Conservation (phyloP, 225 moss, liverwort and hornwort genomes). For the Marchantia paleacea region DNA sequence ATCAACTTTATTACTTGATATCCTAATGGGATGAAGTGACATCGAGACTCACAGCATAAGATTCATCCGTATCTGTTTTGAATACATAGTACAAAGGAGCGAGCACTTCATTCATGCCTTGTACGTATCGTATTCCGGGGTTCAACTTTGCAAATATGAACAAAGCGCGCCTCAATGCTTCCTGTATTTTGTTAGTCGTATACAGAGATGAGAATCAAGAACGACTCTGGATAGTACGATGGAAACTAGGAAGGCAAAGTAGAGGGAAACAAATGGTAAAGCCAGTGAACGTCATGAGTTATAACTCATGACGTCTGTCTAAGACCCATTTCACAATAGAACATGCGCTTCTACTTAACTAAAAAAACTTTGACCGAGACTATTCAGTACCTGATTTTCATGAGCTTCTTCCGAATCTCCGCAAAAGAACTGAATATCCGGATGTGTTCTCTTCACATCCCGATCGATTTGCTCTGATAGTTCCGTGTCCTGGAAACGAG, state of each 20-base stretch:
- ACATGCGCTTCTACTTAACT: no score
- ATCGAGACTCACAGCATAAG: slow-evolving; percentile 63
- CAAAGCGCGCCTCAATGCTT: slow-evolving; percentile 82
- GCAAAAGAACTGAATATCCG: slow-evolving; percentile 96
- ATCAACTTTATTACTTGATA: neutral
- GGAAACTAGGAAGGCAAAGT: neutral
- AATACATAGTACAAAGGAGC: slow-evolving; percentile 95
- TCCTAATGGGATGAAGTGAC: neutral
- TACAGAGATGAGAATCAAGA: neutral
- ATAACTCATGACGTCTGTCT: neutral
- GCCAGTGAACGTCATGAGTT: neutral
- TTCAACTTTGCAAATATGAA: slow-evolving; percentile 99
- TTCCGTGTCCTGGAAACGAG: slow-evolving; percentile 66
- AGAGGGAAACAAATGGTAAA: neutral
- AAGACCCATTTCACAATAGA: neutral
- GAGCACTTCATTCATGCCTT: slow-evolving; percentile 99
- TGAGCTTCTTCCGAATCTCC: slow-evolving; percentile 73
- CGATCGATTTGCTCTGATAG: slow-evolving; percentile 93
- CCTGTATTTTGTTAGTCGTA: slow-evolving; percentile 47
- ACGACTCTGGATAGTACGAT: neutral
- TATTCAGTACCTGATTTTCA: slow-evolving; percentile 66
- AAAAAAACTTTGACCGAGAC: neutral
- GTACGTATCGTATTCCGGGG: slow-evolving; percentile 97
- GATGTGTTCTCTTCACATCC: slow-evolving; percentile 93
- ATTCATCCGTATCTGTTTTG: slow-evolving; percentile 83